These are phyloP conservation scores for Hylodesmum podocarpum DNA, from an alignment of 306 rosid genomes.

Conservation along the genomic window DNA sequence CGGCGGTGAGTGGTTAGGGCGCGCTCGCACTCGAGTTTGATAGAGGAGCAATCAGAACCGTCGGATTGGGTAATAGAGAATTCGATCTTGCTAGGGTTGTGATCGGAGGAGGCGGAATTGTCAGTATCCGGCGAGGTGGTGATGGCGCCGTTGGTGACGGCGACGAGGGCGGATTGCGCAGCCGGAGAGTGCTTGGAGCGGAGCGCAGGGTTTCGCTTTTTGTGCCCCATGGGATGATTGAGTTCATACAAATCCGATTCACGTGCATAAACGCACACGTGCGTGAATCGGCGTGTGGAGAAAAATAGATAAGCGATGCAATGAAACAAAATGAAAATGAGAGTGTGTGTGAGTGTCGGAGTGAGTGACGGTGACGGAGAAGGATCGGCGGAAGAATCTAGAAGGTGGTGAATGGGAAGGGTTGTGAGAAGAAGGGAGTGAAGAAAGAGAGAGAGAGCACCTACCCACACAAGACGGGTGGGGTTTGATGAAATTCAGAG, in stretches of 20 bases:
- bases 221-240: slow-evolving; percentile 78
- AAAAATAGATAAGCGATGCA: background rate
- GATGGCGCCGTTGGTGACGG: slow-evolving; percentile 45
- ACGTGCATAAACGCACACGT: slow-evolving; percentile 54
- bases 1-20: slow-evolving; percentile 83
- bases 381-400: slow-evolving; percentile 55
- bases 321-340: background rate
- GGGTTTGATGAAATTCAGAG: background rate
- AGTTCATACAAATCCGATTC: slow-evolving; percentile 59
- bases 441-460: background rate
- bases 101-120: slow-evolving; percentile 30
- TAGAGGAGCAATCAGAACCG: slow-evolving; percentile 45
- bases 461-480: slow-evolving; percentile 32
- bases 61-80: slow-evolving; percentile 45
- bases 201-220: slow-evolving; percentile 71
- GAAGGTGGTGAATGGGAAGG: background rate
- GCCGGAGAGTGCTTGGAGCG: slow-evolving; percentile 63
- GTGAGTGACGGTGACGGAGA: slow-evolving; percentile 26
- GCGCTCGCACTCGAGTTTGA: slow-evolving; percentile 82
- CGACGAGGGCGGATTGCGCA: slow-evolving; percentile 46
- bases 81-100: slow-evolving; percentile 58
- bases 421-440: background rate
- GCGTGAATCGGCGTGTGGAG: background rate
- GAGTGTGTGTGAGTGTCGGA: slow-evolving; percentile 15
- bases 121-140: slow-evolving; percentile 33